Percentiles rank a stretch among this genome's conserved stretches.
Evolutionary conservation across 352 stramenopile genomes (phyloP).

Genomic region (Phytophthora fragariaefolia): DNA sequence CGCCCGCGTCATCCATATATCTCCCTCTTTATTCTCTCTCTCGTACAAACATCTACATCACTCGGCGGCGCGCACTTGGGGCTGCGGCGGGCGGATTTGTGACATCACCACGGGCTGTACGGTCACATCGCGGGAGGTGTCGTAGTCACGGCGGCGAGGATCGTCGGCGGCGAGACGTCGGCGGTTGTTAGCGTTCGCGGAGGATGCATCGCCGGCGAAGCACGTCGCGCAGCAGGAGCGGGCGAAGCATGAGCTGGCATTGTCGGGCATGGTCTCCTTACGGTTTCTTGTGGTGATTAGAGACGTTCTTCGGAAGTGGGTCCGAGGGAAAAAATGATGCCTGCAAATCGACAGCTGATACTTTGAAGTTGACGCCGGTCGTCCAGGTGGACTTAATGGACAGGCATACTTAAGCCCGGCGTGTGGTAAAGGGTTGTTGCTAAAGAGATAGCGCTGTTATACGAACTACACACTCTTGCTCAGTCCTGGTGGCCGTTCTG

Average conservation of each 20-base stretch:
- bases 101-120: conserved; percentile 41
- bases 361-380: conserved; percentile 18
- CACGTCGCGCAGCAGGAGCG: conserved; percentile 29
- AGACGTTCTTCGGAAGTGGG: conserved; percentile 32
- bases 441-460: conserved; percentile 19
- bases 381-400: conserved; percentile 6
- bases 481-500: conserved; percentile 21
- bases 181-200: conserved; percentile 16
- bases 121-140: conserved; percentile 32
- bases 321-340: conserved; percentile 20
- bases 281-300: conserved; percentile 12
- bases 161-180: conserved; percentile 30
- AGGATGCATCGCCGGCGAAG: conserved; percentile 12
- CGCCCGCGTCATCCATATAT: not conserved
- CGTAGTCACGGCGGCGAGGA: conserved; percentile 28
- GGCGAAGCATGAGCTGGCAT: conserved; percentile 28
- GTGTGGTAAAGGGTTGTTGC: conserved; percentile 16
- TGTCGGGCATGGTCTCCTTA: conserved; percentile 24
- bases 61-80: conserved; percentile 16
- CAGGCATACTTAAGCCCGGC: not conserved
- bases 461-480: conserved; percentile 28
- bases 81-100: conserved; percentile 32
- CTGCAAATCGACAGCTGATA: conserved; percentile 21
- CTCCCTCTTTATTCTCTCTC: not conserved
- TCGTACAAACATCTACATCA: not conserved